These are phyloP conservation scores for Bathelium albidoporum DNA, from an alignment of 495 filamentous ascomycete genomes.

Conservation along the genomic window DNA sequence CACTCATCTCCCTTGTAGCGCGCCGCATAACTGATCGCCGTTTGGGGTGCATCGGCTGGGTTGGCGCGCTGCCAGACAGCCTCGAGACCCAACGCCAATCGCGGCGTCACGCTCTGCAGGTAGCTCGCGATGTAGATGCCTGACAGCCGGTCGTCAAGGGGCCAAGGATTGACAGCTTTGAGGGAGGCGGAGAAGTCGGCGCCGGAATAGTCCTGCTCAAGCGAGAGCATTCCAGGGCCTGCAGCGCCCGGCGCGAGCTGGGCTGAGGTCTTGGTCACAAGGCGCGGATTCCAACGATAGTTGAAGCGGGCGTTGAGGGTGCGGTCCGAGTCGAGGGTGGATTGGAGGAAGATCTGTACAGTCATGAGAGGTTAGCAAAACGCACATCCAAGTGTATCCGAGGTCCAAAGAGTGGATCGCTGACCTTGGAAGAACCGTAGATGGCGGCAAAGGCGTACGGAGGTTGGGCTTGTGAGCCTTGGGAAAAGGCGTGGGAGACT, in stretches of 20 bases:
- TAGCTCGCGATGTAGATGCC: conserved; percentile 94
- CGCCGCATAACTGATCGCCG: conserved; percentile 74
- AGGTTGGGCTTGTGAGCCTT: conserved; percentile 75
- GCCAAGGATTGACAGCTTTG: conserved; percentile 88
- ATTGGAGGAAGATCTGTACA: conserved; percentile 84
- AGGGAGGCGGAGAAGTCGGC: conserved; percentile 83
- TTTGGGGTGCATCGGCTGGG: conserved; percentile 68
- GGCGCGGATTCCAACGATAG: conserved; percentile 65
- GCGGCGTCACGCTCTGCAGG: conserved; percentile 83
- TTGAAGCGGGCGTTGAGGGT: conserved; percentile 75
- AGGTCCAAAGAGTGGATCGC: conserved; percentile 26
- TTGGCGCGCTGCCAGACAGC: conserved; percentile 83
- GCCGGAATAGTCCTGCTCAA: conserved; percentile 91
- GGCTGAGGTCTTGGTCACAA: conserved; percentile 75
- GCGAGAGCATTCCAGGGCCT: conserved; percentile 67
- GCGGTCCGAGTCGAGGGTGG: conserved; percentile 83
- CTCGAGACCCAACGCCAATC: conserved; percentile 80
- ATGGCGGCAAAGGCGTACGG: conserved; percentile 92
- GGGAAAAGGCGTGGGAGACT: conserved; percentile 89
- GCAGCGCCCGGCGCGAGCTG: conserved; percentile 58
- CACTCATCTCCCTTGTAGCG: conserved; percentile 84
- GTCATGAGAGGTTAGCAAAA: not conserved
- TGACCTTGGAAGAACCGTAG: conserved; percentile 83
- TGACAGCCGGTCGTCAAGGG: conserved; percentile 80
- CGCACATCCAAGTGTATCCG: not conserved